Percentiles rank a stretch among this genome's conserved stretches.
These are phyloP conservation scores for Multifurca ochricompacta DNA, from an alignment of 768 basidiomycete species.

Conservation along the genomic window DNA sequence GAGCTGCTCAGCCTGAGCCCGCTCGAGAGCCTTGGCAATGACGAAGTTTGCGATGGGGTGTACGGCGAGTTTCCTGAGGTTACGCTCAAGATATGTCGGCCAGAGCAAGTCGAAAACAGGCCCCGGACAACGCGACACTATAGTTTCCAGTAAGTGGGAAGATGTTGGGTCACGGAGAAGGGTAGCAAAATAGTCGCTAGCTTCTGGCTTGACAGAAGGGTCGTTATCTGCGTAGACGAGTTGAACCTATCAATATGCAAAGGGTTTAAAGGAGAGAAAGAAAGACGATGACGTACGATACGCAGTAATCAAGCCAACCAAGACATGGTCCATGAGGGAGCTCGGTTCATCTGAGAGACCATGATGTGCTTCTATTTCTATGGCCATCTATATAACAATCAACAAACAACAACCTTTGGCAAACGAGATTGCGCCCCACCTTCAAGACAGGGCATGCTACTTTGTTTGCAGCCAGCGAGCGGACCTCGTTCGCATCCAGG, in stretches of 20 bases:
- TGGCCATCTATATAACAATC: constrained; percentile 47
- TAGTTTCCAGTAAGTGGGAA: constrained; percentile 82
- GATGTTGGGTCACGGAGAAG: constrained; percentile 81
- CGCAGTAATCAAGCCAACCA: constrained; percentile 64
- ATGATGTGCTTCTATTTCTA: constrained; percentile 75
- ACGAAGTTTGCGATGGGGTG: constrained; percentile 97
- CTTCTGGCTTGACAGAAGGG: constrained; percentile 33
- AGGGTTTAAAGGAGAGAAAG: no score
- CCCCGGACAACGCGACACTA: constrained; percentile 56
- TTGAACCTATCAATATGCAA: neutral
- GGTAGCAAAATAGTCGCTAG: constrained; percentile 73
- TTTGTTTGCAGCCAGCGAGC: constrained; percentile 67
- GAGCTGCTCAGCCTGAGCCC: constrained; percentile 51
- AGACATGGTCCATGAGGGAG: constrained; percentile 76
- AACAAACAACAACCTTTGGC: constrained; percentile 12
- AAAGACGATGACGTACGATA: constrained; percentile 40
- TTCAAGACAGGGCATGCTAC: constrained; percentile 72
- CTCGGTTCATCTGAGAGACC: constrained; percentile 48
- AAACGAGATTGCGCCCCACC: constrained; percentile 32
- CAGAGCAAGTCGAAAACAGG: constrained; percentile 61
- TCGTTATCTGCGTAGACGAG: constrained; percentile 31
- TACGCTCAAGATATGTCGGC: constrained; percentile 70
- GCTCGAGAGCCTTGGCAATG: constrained; percentile 66
- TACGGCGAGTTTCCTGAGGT: constrained; percentile 59
- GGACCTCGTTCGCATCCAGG: constrained; percentile 61